Percentiles rank a stretch among this genome's conserved stretches.
phyloP scores from a whole-genome alignment of 2,329 filamentous ascomycete species.

The Pestalotiopsis sp. region DNA sequence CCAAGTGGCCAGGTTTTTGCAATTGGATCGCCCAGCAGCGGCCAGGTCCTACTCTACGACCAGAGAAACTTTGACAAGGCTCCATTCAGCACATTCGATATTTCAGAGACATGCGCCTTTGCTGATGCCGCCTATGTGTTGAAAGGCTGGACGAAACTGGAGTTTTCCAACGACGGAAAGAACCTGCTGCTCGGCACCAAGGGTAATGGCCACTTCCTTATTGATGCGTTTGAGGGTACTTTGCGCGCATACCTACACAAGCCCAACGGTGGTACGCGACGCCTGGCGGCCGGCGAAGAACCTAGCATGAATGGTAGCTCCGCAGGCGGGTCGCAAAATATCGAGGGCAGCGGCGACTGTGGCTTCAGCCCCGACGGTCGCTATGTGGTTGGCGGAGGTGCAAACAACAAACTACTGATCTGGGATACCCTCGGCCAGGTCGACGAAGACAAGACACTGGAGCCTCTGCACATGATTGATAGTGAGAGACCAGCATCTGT shows the following conservation, averaged over 20 bases:
- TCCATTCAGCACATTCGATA: slow-evolving; percentile 84
- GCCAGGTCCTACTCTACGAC: slow-evolving; percentile 86
- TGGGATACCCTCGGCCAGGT: slow-evolving; percentile 76
- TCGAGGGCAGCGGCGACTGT: slow-evolving; percentile 73
- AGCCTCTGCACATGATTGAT: slow-evolving; percentile 65
- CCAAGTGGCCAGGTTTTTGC: slow-evolving; percentile 92
- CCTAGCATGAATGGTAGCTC: slow-evolving; percentile 36
- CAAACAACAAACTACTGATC: slow-evolving; percentile 70
- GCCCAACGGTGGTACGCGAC: slow-evolving; percentile 53
- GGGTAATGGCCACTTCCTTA: slow-evolving; percentile 81
- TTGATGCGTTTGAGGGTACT: slow-evolving; percentile 89
- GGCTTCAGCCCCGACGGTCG: slow-evolving; percentile 90
- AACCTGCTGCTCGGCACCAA: slow-evolving; percentile 82
- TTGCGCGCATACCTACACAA: slow-evolving; percentile 74
- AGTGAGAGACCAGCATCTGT: slow-evolving; percentile 72
- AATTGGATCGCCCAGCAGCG: slow-evolving; percentile 79
- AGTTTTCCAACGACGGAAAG: slow-evolving; percentile 97
- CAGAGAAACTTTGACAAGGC: slow-evolving; percentile 90
- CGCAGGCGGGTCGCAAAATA: slow-evolving; percentile 46
- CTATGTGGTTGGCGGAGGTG: slow-evolving; percentile 80
- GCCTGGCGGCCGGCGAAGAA: slow-evolving; percentile 57
- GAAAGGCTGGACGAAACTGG: slow-evolving; percentile 84
- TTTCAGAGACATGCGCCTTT: slow-evolving; percentile 58
- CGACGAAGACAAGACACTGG: slow-evolving; percentile 59
- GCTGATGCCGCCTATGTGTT: slow-evolving; percentile 59